Conservation (phyloP, 1,284 basidiomycete genomes). For the Rhizopogon parksii region DNA sequence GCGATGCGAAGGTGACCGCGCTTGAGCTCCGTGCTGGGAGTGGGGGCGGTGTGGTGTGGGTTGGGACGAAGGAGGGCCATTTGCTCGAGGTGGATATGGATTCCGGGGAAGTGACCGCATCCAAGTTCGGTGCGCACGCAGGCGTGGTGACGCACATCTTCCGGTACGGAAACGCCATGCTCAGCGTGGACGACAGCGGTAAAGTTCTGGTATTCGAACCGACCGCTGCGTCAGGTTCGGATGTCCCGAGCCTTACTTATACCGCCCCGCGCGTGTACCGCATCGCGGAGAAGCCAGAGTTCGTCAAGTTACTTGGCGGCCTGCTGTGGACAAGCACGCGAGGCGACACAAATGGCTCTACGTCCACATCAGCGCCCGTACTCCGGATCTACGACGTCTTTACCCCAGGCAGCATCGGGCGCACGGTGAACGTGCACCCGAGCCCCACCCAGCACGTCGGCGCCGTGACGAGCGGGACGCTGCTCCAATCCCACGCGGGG, state of each 20-base stretch:
- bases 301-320: conserved; percentile 65
- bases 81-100: conserved; percentile 74
- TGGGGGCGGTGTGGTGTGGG: conserved; percentile 58
- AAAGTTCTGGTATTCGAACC: conserved; percentile 72
- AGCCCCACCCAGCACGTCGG: conserved; percentile 60
- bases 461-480: conserved; percentile 73
- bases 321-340: conserved; percentile 77
- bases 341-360: conserved; percentile 37
- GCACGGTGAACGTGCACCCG: conserved; percentile 33
- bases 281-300: conserved; percentile 76
- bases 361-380: conserved; percentile 53
- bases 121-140: conserved; percentile 57
- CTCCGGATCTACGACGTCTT: conserved; percentile 76
- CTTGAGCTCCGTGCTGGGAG: conserved; percentile 65
- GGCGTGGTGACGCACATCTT: conserved; percentile 68
- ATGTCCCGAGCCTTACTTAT: conserved; percentile 32
- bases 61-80: conserved; percentile 85
- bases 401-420: conserved; percentile 40
- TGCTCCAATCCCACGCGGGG: conserved; percentile 63
- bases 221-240: conserved; percentile 31
- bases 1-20: conserved; percentile 66
- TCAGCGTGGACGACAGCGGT: conserved; percentile 77
- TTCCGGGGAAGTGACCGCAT: conserved; percentile 48
- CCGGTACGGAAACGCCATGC: conserved; percentile 59
- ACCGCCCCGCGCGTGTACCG: conserved; percentile 60